phyloP scores from a whole-genome alignment of 805 yeast genomes.

The Schwanniomyces vanrijiae region DNA sequence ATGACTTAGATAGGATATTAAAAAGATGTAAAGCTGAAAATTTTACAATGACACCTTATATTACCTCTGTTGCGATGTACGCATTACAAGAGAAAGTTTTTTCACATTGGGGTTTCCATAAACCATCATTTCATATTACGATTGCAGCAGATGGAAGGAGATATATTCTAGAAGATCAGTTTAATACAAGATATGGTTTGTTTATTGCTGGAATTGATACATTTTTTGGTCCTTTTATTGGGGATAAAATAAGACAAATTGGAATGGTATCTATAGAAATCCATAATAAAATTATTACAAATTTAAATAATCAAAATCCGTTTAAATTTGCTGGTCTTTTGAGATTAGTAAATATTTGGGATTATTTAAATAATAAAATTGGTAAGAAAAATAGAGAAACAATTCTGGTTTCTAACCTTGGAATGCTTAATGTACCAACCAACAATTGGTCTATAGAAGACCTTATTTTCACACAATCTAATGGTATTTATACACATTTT shows the following conservation, averaged over 20 bases:
- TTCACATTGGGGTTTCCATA: background rate
- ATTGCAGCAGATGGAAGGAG: conserved; percentile 14
- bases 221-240: background rate
- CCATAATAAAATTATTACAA: background rate
- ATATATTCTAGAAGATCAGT: conserved; percentile 8
- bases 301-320: conserved; percentile 7
- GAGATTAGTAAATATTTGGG: conserved; percentile 9
- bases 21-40: conserved; percentile 11
- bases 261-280: background rate
- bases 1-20: conserved; percentile 9
- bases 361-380: conserved; percentile 6
- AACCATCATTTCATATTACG: conserved; percentile 2
- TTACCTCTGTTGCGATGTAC: conserved; percentile 13
- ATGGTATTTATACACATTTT: background rate
- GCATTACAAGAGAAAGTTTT: conserved; percentile 16
- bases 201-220: background rate
- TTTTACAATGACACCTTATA: conserved; percentile 20
- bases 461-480: background rate
- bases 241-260: background rate
- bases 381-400: conserved; percentile 9
- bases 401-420: conserved; percentile 21
- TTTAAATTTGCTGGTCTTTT: conserved; percentile 14
- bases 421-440: conserved; percentile 2
- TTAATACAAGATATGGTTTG: conserved; percentile 3
- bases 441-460: background rate